Percentiles rank a stretch among this genome's conserved stretches.
Evolutionary conservation across 495 filamentous ascomycete genomes (phyloP).

Genomic region (Hypomontagnella monticulosa): DNA sequence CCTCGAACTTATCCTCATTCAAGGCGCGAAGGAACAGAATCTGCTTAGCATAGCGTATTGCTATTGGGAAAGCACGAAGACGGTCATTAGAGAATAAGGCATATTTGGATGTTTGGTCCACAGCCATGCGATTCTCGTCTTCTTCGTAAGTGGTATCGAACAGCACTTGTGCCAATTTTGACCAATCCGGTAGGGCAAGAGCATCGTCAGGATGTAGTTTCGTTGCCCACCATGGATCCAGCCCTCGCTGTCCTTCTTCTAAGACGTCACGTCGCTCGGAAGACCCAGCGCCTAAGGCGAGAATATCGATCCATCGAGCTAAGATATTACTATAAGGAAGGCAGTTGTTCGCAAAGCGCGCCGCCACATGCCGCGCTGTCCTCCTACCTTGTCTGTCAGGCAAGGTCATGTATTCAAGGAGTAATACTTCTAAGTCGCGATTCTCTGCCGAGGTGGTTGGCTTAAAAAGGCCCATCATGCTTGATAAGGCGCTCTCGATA

Average conservation of each 20-base stretch:
- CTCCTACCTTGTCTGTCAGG: slow-evolving; percentile 50
- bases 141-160: slow-evolving; percentile 45
- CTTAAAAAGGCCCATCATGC: slow-evolving; percentile 65
- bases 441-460: slow-evolving; percentile 50
- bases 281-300: slow-evolving; percentile 72
- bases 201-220: slow-evolving; percentile 51
- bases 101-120: slow-evolving; percentile 42
- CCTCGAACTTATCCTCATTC: slow-evolving; percentile 69
- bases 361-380: slow-evolving; percentile 79
- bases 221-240: slow-evolving; percentile 64
- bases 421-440: slow-evolving; percentile 53
- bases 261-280: slow-evolving; percentile 79
- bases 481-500: slow-evolving; percentile 88
- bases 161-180: slow-evolving; percentile 53
- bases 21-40: slow-evolving; percentile 80
- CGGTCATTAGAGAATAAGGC: slow-evolving; percentile 50
- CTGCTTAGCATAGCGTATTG: slow-evolving; percentile 75
- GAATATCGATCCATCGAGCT: slow-evolving; percentile 87
- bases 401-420: slow-evolving; percentile 71
- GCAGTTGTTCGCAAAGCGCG: slow-evolving; percentile 91
- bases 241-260: slow-evolving; percentile 89
- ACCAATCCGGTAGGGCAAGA: slow-evolving; percentile 57
- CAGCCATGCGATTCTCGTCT: slow-evolving; percentile 36
- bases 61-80: slow-evolving; percentile 67
- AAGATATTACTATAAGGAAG: slow-evolving; percentile 79